Conservation (phyloP, 2,329 filamentous ascomycete genomes). For the Pseudodiploospora longispora region DNA sequence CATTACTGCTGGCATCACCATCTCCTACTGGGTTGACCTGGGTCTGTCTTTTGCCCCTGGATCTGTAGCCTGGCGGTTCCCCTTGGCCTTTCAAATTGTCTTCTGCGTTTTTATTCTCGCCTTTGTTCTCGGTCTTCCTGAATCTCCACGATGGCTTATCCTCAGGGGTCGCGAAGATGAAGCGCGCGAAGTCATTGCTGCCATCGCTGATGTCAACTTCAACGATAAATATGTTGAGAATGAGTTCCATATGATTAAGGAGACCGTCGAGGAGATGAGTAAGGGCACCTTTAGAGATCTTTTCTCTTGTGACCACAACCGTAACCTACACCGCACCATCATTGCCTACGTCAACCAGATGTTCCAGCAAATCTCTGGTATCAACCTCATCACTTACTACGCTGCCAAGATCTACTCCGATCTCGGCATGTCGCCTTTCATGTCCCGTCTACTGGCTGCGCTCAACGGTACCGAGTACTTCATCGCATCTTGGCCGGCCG, state of each 20-base stretch:
- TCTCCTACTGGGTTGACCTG: conserved; percentile 54
- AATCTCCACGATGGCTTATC: conserved; percentile 43
- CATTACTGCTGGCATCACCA: conserved; percentile 48
- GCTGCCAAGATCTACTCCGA: conserved; percentile 50
- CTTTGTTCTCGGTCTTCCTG: conserved; percentile 45
- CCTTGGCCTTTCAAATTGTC: conserved; percentile 44
- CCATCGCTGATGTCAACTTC: conserved; percentile 44
- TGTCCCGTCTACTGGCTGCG: conserved; percentile 49
- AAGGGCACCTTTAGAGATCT: conserved; percentile 52
- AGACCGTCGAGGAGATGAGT: conserved; percentile 60
- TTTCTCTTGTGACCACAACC: conserved; percentile 50
- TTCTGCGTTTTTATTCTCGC: conserved; percentile 51
- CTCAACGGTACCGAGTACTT: conserved; percentile 41
- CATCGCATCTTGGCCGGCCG: conserved; percentile 54
- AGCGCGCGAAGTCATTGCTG: conserved; percentile 38
- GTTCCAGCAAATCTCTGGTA: conserved; percentile 58
- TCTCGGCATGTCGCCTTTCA: conserved; percentile 43
- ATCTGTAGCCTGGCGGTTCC: conserved; percentile 47
- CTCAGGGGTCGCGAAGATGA: conserved; percentile 39
- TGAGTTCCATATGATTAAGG: conserved; percentile 53
- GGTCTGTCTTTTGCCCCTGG: conserved; percentile 43
- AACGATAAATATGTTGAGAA: conserved; percentile 50
- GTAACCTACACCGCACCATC: conserved; percentile 49
- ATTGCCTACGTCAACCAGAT: conserved; percentile 55
- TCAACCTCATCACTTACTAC: conserved; percentile 57